Evolutionary conservation across 2,329 filamentous ascomycete genomes (phyloP), one percentile per base, ranked within the genome.

Genomic region (Celoporthe dispersa): DNA sequence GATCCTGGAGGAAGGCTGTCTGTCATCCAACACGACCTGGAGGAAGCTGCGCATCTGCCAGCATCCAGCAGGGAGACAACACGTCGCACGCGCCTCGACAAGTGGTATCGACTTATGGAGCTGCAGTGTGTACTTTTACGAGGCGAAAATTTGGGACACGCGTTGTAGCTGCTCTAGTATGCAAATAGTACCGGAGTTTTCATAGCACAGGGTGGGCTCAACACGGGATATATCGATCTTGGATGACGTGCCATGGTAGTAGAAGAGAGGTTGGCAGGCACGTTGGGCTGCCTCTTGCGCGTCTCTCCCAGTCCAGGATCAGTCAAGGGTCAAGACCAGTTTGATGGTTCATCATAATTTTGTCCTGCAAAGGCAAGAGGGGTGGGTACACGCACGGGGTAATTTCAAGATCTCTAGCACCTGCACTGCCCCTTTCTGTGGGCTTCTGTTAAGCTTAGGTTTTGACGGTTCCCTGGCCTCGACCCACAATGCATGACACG

Each of bases 361-460:
- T 35, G 44, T 39, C 37, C 12, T 48, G 9, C 5, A 25, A 33
- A n/a, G n/a, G n/a, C n/a, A n/a, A n/a, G n/a, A n/a, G n/a, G 28
- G 39, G 39, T 64, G 39, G 25, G 16, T 16, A 14, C 12, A 39
- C 16, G 28, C 12, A 39, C 22, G 41, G 41, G 25, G 37, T 48
- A 51, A 44, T 31, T 64, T 63, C n/a, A 25, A 48, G 37, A 64
- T 48, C 62, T 44, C 39, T 64, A 51, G 39, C 62, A 48, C 39
- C 25, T 41, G 25, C 62, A 64, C 37, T 33, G 62, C 37, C 62
- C 41, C 2, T 31, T 48, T 64, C 22, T 28, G 37, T 48, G 62
- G 39, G 62, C 19, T 48, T 16, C 16, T 51, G 62, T 64, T 64
- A 64, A 64, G 62, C 62, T 64, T 64, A 64, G 37, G 31, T 60